phyloP scores from a whole-genome alignment of 805 yeast species.

The Kazachstania psychrophila region DNA sequence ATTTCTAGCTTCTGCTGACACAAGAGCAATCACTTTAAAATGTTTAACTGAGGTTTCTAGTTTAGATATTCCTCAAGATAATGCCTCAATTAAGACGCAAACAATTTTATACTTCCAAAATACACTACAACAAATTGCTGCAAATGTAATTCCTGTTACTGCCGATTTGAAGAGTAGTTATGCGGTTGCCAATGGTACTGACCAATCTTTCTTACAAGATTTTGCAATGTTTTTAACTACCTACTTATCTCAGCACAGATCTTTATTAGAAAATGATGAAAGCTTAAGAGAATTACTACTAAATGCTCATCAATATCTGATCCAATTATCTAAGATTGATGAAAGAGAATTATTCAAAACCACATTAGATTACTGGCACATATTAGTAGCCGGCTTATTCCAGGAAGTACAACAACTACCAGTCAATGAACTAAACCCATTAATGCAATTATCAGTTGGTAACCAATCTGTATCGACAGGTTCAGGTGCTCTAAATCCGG shows the following conservation, averaged over 20 bases:
- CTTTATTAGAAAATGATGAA: slow-evolving; percentile 50
- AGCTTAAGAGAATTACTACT: slow-evolving; percentile 49
- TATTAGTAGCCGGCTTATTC: slow-evolving; percentile 72
- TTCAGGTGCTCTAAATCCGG: slow-evolving; percentile 84
- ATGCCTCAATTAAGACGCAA: slow-evolving; percentile 34
- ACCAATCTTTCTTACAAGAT: slow-evolving; percentile 92
- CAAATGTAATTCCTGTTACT: slow-evolving; percentile 57
- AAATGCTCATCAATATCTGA: slow-evolving; percentile 69
- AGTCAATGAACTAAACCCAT: slow-evolving; percentile 58
- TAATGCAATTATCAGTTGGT: slow-evolving; percentile 55
- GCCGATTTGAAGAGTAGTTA: slow-evolving; percentile 68
- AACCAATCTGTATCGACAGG: slow-evolving; percentile 32
- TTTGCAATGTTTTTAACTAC: slow-evolving; percentile 88
- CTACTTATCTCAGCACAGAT: slow-evolving; percentile 65
- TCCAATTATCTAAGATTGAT: slow-evolving; percentile 79
- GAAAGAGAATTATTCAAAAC: slow-evolving; percentile 95
- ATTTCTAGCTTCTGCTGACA: slow-evolving; percentile 68
- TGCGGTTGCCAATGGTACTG: slow-evolving; percentile 63
- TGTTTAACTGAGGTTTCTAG: slow-evolving; percentile 87
- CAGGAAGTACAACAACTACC: slow-evolving; percentile 81
- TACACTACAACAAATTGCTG: slow-evolving; percentile 59
- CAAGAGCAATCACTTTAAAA: slow-evolving; percentile 77
- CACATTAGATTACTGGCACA: slow-evolving; percentile 89
- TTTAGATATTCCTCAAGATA: slow-evolving; percentile 47
- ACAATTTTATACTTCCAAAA: slow-evolving; percentile 62